phyloP scores from a whole-genome alignment of 1,284 basidiomycete species.

The Ustilago sp. region DNA sequence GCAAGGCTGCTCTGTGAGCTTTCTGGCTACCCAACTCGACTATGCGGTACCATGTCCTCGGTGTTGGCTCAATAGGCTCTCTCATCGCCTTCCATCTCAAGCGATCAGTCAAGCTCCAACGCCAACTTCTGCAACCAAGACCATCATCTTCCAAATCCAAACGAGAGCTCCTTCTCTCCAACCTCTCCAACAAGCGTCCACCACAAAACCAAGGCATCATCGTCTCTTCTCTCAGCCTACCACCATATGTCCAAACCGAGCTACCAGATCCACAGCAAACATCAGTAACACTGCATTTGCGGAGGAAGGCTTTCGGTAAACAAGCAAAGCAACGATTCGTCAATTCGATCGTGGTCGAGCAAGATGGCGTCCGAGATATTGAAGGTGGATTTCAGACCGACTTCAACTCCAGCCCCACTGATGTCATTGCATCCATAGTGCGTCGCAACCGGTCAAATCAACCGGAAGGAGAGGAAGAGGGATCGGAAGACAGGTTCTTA shows the following conservation, averaged over 20 bases:
- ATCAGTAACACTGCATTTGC: slow-evolving; percentile 57
- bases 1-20: neutral
- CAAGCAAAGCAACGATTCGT: slow-evolving; percentile 21
- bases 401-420: slow-evolving; percentile 34
- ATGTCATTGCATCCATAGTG: slow-evolving; percentile 41
- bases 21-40: neutral
- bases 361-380: slow-evolving; percentile 47
- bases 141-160: slow-evolving; percentile 32
- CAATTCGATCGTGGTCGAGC: slow-evolving; percentile 53
- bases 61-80: slow-evolving; percentile 66
- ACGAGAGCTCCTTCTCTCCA: slow-evolving; percentile 38
- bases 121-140: slow-evolving; percentile 34
- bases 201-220: slow-evolving; percentile 26
- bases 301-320: slow-evolving; percentile 35
- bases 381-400: slow-evolving; percentile 56
- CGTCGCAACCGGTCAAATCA: slow-evolving; percentile 11
- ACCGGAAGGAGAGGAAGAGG: slow-evolving; percentile 11
- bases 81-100: slow-evolving; percentile 65
- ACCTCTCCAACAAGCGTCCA: slow-evolving; percentile 45
- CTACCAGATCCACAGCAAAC: slow-evolving; percentile 44
- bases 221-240: slow-evolving; percentile 46
- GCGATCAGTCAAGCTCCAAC: slow-evolving; percentile 49
- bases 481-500: slow-evolving; percentile 15
- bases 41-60: slow-evolving; percentile 68
- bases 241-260: slow-evolving; percentile 43